Evolutionary conservation across 257 asterid species (phyloP), one percentile per base, ranked within the genome.

Genomic region (Mitragyna speciosa): DNA sequence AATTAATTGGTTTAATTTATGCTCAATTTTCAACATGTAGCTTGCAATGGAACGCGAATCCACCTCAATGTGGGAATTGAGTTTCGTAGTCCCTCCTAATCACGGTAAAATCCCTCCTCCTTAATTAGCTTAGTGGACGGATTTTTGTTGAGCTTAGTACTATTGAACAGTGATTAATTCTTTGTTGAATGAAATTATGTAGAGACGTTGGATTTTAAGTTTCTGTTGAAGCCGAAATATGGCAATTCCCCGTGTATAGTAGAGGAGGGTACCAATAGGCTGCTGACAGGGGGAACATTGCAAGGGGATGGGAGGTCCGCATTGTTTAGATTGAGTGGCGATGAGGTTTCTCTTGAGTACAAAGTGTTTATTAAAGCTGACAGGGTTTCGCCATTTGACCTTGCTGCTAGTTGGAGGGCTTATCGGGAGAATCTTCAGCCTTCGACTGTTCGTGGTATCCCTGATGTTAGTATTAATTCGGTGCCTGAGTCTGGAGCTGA

Each of bases 401-500:
- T 95, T 74, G 98, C 99, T 6, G 98, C 98, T 2, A 95, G 99
- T 87, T 95, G 99, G 99, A 92, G 99, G 79, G 96, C 97, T 6
- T 95, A 91, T 87, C 95, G 88, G 87, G 98, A 95, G 83, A 93
- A 95, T 85, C 90, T 94, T 82, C 94, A 85, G 89, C 98, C 91
- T 72, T 95, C 99, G 8, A 80, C 94, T 64, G 99, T 95, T 87
- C 96, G 99, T 76, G 98, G 97, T 30, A 89, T 95, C 61, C 99
- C 99, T 2, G 99, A 95, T 82, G 92, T 95, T 81, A 92, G 92
- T 82, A 92, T 95, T 51, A 89, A 89, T 78, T 87, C 98, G 17
- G 86, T 84, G 28, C 78, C 90, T 51, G 89, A 84, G 59, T 75
- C 84, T n/a, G 86, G 86, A 63, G 73, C 84, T 22, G 95, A 90